phyloP scores from a whole-genome alignment of 805 yeast genomes.

The Metschnikowia picachoensis region DNA sequence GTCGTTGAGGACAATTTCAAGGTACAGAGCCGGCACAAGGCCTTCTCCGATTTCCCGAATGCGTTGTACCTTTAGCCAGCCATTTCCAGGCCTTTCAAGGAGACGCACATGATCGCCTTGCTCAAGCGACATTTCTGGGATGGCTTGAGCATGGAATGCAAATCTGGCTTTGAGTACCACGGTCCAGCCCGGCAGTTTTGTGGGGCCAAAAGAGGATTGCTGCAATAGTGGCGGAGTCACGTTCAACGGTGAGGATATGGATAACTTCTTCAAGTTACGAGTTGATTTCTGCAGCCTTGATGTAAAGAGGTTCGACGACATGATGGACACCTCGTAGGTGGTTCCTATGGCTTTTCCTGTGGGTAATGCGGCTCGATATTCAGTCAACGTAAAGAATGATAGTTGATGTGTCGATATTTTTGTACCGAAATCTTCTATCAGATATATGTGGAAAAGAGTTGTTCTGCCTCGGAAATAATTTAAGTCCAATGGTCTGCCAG shows the following conservation, averaged over 20 bases:
- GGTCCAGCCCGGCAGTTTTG: slow-evolving; percentile 4
- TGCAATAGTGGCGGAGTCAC: slow-evolving; percentile 4
- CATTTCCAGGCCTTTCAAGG: slow-evolving; percentile 35
- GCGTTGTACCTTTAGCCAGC: slow-evolving; percentile 35
- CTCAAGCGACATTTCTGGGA: slow-evolving; percentile 26
- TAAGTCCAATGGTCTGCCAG: background rate
- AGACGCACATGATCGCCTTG: slow-evolving; percentile 30
- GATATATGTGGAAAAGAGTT: background rate
- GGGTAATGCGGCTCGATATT: no score
- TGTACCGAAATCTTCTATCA: no score
- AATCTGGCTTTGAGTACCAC: slow-evolving; percentile 31
- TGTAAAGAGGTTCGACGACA: slow-evolving; percentile 6
- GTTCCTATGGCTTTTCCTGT: background rate
- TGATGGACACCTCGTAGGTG: background rate
- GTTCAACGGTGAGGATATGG: slow-evolving; percentile 2
- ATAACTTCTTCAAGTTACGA: slow-evolving; percentile 2
- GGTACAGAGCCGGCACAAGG: slow-evolving; percentile 37
- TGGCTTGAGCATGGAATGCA: slow-evolving; percentile 26
- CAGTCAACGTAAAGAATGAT: background rate
- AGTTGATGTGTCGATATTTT: background rate
- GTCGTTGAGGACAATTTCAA: slow-evolving; percentile 39
- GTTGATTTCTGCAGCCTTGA: background rate
- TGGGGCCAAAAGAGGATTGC: slow-evolving; percentile 1
- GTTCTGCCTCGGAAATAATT: background rate
- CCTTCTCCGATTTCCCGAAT: slow-evolving; percentile 26